Conservation (phyloP, 495 filamentous ascomycete genomes). For the Podospora conica region DNA sequence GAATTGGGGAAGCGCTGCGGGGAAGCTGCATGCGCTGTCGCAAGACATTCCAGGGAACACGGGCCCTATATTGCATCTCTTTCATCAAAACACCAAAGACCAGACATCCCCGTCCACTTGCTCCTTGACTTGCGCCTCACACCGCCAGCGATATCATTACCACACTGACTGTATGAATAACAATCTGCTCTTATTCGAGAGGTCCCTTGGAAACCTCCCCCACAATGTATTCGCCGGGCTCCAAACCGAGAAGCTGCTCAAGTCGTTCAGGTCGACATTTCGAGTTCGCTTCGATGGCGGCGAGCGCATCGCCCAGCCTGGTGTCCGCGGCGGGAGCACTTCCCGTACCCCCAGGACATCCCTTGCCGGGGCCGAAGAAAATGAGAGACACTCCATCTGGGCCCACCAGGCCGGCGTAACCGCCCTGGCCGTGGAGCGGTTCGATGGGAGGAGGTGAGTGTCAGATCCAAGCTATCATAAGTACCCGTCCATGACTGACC, state of each 20-base stretch:
- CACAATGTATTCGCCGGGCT: conserved; percentile 57
- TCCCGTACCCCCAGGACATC: not conserved
- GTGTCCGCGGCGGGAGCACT: conserved; percentile 7
- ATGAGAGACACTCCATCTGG: conserved; percentile 25
- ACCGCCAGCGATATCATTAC: not conserved
- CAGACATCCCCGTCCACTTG: not conserved
- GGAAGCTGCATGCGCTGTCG: not conserved
- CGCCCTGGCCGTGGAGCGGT: conserved; percentile 65
- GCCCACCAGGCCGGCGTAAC: conserved; percentile 74
- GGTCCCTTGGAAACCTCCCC: conserved; percentile 57
- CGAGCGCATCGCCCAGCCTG: conserved; percentile 28
- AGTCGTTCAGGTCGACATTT: conserved; percentile 53
- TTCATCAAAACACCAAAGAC: not conserved
- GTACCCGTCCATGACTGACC: not conserved
- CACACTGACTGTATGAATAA: conserved; percentile 52
- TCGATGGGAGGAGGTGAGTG: conserved; percentile 69
- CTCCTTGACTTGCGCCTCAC: not conserved
- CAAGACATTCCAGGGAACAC: not conserved
- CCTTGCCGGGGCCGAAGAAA: not conserved
- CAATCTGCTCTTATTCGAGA: conserved; percentile 62
- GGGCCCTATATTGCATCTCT: not conserved
- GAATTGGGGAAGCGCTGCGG: not conserved
- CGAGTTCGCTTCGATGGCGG: conserved; percentile 62
- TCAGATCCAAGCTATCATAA: not conserved
- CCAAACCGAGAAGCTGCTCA: conserved; percentile 52